Conservation (phyloP, 495 filamentous ascomycete genomes). For the Cercophora samala region DNA sequence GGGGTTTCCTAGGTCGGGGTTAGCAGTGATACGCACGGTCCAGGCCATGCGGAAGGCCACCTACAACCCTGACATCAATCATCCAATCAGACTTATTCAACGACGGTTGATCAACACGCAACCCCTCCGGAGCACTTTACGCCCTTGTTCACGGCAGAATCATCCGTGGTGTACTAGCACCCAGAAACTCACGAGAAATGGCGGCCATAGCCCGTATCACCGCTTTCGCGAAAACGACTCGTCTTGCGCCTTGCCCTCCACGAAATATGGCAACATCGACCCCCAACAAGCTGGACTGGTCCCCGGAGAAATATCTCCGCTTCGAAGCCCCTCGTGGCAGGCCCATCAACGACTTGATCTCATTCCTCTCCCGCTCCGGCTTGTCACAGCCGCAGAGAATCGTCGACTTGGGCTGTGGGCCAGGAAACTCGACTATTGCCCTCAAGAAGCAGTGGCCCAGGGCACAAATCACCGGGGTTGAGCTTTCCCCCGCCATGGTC, state of each 20-base stretch:
- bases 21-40: too few relatives aligned
- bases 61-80: too few relatives aligned
- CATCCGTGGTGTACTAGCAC: neutral
- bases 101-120: neutral
- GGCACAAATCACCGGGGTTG: conserved; percentile 49
- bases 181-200: neutral
- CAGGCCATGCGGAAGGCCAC: too few relatives aligned
- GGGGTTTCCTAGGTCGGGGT: too few relatives aligned
- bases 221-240: neutral
- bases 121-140: neutral
- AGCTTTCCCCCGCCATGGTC: conserved; percentile 54
- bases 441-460: conserved; percentile 45
- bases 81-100: too few relatives aligned
- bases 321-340: conserved; percentile 17
- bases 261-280: neutral
- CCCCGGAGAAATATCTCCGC: conserved; percentile 13
- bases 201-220: neutral
- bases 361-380: conserved; percentile 13
- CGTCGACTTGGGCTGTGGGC: conserved; percentile 56
- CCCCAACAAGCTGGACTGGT: neutral
- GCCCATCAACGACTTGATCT: conserved; percentile 19
- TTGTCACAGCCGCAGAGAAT: conserved; percentile 35
- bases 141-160: neutral
- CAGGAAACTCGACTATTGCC: conserved; percentile 50
- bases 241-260: neutral